Evolutionary conservation across 2,329 filamentous ascomycete genomes (phyloP).

Genomic region (Fusarium sp.): DNA sequence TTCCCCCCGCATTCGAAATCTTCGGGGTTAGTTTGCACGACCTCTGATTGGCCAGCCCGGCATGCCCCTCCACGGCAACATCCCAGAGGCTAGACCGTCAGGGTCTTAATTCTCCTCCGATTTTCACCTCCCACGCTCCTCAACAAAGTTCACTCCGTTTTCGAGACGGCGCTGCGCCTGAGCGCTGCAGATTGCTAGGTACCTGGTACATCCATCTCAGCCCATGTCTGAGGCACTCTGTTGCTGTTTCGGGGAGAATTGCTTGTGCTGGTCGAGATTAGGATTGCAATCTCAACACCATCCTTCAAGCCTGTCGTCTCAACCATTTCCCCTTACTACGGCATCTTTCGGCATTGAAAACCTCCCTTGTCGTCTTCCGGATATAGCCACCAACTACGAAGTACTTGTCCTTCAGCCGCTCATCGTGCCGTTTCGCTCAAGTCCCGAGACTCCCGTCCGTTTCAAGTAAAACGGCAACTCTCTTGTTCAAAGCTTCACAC

Average conservation of each 20-base stretch:
- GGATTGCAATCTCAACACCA: constrained; percentile 10
- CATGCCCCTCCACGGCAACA: constrained; percentile 15
- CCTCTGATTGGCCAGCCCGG: constrained; percentile 28
- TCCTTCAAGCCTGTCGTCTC: not conserved
- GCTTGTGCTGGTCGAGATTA: not conserved
- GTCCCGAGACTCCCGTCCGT: not conserved
- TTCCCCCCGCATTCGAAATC: constrained; percentile 40
- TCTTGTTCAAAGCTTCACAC: not conserved
- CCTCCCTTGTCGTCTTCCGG: not conserved
- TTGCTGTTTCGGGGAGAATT: constrained; percentile 1
- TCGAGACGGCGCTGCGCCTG: not conserved
- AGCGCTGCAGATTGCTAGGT: not conserved
- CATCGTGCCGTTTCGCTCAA: not conserved
- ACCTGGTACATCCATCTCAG: not conserved
- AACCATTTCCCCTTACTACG: not conserved
- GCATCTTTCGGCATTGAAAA: not conserved
- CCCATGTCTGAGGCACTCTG: not conserved
- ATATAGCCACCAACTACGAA: not conserved
- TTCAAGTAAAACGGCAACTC: constrained; percentile 11
- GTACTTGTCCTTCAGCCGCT: not conserved
- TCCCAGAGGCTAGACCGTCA: constrained; percentile 16
- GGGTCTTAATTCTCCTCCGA: constrained; percentile 18
- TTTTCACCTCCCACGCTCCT: constrained; percentile 12
- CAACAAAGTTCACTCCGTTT: constrained; percentile 33
- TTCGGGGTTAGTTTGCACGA: constrained; percentile 30